A percentile compares a stretch with the other conserved stretches of the same genome.
Conservation (phyloP, 768 basidiomycete genomes). For the Vararia minispora region DNA sequence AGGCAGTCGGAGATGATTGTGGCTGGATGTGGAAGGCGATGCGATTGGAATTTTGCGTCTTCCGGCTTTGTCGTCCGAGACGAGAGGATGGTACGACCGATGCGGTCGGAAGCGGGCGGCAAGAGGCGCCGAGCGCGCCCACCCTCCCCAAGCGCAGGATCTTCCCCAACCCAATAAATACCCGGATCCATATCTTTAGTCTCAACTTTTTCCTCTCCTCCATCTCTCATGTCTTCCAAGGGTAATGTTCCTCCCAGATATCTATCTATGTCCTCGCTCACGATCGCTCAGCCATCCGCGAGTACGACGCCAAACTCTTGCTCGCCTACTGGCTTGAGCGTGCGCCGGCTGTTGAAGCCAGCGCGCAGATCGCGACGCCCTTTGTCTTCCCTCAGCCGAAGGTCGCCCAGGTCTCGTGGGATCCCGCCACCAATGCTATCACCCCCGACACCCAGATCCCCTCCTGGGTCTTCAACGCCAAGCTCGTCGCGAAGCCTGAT, state of each 20-base stretch:
- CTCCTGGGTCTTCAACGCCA: slow-evolving; percentile 70
- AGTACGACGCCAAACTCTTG: slow-evolving; percentile 98
- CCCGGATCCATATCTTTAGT: neutral
- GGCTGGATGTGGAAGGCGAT: neutral
- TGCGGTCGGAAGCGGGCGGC: neutral
- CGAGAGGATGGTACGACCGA: neutral
- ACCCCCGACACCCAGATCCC: slow-evolving; percentile 54
- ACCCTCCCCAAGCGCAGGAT: neutral
- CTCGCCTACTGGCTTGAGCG: slow-evolving; percentile 96
- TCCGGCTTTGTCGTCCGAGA: too few species aligned
- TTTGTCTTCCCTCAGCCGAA: slow-evolving; percentile 57
- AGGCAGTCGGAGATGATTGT: neutral
- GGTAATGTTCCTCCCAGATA: slow-evolving; percentile 1
- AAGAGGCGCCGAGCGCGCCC: neutral
- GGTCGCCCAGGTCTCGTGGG: slow-evolving; percentile 87
- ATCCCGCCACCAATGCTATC: slow-evolving; percentile 51
- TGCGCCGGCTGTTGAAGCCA: slow-evolving; percentile 67
- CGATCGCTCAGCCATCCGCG: slow-evolving; percentile 61
- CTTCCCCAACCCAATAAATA: slow-evolving; percentile 13
- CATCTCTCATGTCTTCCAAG: slow-evolving; percentile 14
- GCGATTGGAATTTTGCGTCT: too few species aligned
- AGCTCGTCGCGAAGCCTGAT: slow-evolving; percentile 94
- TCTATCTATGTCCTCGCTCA: slow-evolving; percentile 4
- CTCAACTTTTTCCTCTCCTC: neutral
- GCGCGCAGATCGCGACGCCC: slow-evolving; percentile 39